A percentile compares a stretch with the other conserved stretches of the same genome.
These are phyloP conservation scores for Hortiboletus campestris DNA, from an alignment of 768 basidiomycete genomes.

Conservation along the genomic window DNA sequence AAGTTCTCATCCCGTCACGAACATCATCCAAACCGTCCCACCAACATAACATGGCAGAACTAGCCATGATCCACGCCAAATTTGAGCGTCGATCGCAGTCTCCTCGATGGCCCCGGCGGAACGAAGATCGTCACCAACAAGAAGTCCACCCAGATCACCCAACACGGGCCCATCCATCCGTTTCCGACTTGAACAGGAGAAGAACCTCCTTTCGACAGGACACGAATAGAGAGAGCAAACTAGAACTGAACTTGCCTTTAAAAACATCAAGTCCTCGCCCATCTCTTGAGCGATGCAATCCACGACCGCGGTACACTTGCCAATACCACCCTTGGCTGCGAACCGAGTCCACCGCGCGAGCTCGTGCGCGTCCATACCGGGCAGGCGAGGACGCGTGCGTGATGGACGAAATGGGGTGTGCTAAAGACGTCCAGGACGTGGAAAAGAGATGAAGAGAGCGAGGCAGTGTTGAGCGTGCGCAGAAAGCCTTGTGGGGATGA, in stretches of 20 bases:
- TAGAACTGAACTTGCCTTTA: constrained; percentile 51
- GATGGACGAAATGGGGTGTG: neutral
- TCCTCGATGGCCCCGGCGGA: neutral
- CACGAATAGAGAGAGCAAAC: no score
- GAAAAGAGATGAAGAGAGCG: neutral
- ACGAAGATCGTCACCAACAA: neutral
- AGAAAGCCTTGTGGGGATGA: neutral
- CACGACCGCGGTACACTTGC: constrained; percentile 66
- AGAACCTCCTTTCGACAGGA: neutral
- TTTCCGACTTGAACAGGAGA: neutral
- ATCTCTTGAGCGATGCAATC: constrained; percentile 74
- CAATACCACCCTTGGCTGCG: constrained; percentile 83
- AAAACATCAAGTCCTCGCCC: constrained; percentile 79
- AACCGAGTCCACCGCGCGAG: constrained; percentile 82
- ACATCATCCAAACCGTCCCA: neutral
- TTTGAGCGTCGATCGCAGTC: no score
- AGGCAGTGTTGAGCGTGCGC: neutral
- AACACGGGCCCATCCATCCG: neutral
- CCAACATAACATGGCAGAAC: neutral
- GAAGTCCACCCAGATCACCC: neutral
- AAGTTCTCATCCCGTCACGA: neutral
- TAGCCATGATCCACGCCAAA: neutral
- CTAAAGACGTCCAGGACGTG: neutral
- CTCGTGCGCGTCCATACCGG: constrained; percentile 63
- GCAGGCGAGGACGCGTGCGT: neutral